phyloP scores from a whole-genome alignment of 164 flowering plant species.

The Annona cherimola region DNA sequence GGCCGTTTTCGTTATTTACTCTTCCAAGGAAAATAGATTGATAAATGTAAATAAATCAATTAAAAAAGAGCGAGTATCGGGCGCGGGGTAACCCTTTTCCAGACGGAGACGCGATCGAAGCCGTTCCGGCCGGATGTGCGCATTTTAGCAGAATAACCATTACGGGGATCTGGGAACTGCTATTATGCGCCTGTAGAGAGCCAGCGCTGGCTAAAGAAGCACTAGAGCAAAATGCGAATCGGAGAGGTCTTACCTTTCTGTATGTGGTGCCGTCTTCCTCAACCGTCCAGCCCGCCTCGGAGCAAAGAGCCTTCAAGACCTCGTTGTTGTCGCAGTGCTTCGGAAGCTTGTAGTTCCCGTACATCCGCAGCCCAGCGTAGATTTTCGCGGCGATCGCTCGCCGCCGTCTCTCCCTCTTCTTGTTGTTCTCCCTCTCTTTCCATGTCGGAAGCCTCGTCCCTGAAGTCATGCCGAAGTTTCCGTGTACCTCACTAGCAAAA shows the following conservation, averaged over 20 bases:
- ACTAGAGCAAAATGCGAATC: background rate
- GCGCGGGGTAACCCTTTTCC: slow-evolving; percentile 3
- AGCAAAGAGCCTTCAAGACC: slow-evolving; percentile 81
- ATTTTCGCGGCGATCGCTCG: slow-evolving; percentile 93
- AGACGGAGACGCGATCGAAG: background rate
- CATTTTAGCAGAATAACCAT: background rate
- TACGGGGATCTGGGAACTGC: background rate
- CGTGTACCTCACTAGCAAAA: background rate
- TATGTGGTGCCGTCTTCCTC: slow-evolving; percentile 93
- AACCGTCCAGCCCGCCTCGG: slow-evolving; percentile 91
- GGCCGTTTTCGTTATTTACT: too few relatives aligned
- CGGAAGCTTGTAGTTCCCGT: slow-evolving; percentile 80
- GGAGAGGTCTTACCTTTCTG: slow-evolving; percentile 48
- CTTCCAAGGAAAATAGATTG: too few relatives aligned
- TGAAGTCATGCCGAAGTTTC: slow-evolving; percentile 41
- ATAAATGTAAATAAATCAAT: too few relatives aligned
- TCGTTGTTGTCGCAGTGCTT: slow-evolving; percentile 96
- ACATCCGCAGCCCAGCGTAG: slow-evolving; percentile 69
- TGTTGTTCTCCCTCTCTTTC: slow-evolving; percentile 92
- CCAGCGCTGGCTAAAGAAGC: background rate
- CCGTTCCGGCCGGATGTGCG: background rate
- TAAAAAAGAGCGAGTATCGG: background rate
- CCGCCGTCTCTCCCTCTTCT: slow-evolving; percentile 71
- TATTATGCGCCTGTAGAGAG: slow-evolving; percentile 9
- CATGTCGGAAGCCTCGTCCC: slow-evolving; percentile 85